Base-by-base conservation (phyloP, 805 yeast genomes). In the Soucietia sequanensis region DNA sequence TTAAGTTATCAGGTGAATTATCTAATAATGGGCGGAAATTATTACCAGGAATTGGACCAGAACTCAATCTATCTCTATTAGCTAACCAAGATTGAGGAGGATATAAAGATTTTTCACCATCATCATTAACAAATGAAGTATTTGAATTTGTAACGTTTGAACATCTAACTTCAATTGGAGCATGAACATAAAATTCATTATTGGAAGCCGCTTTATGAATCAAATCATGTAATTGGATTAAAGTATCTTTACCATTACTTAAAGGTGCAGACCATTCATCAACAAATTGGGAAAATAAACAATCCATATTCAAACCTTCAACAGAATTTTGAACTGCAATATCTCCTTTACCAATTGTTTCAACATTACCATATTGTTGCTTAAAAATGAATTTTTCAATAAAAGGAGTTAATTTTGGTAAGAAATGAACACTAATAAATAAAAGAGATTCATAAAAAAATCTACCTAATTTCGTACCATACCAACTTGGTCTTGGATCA, bases 211-310 rank as follows among this genome's bases (percentile, higher is more conserved):
- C 95, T 15, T 64, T 66, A 20, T 70, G 56, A 34, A 85, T 82
- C 2, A 78, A 76, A 21, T 72, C 72, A 39, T 79, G 75, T 40
- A 91, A 68, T n/a, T 81, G 69, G 27, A 61, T 54, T 43, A 90
- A 70, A 13, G 84, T 81, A 34, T 78, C 83, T 6, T 81, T 81
- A 4, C 97, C 97, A 43, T 78, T 75, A 16, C 64, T 72, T 52
- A 91, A 65, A 14, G 98, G 98, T 31, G 95, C 78, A n/a, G 93
- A 89, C 98, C 98, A 91, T 64, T 91, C 99, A 55, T 90, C 81
- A 33, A 91, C 98, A 62, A 81, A 90, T 60, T 91, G 99, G 28
- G 89, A 80, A 60, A 88, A 91, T 47, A 91, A 67, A 58, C 98
- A 93, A 65, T 93, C 98, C 95, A 91, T 87, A 59, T 86, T 88